Conservation (phyloP, 305 asterid genomes). For the Caryopteris hybrid region DNA sequence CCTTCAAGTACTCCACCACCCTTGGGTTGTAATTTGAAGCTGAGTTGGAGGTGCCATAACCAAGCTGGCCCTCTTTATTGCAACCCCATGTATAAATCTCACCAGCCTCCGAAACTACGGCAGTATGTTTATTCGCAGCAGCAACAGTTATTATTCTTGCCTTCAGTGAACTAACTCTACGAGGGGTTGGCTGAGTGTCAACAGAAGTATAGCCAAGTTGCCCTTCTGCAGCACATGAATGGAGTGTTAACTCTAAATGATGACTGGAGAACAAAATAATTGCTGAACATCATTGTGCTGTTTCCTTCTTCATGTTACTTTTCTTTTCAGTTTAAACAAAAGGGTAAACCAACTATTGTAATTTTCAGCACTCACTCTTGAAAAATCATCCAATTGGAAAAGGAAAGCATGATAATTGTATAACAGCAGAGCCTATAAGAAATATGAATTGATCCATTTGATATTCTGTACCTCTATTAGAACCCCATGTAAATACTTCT, state of each 20-base stretch:
- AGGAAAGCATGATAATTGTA: constrained; percentile 4
- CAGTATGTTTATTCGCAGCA: constrained; percentile 98
- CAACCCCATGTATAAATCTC: constrained; percentile 99
- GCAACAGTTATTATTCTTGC: constrained; percentile 81
- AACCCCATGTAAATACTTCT: constrained; percentile 99
- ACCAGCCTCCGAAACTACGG: constrained; percentile 84
- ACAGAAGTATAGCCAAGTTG: constrained; percentile 99
- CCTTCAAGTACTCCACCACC: constrained; percentile 89
- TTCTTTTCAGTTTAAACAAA: constrained; percentile 2
- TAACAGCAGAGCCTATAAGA: background rate
- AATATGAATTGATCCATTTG: background rate
- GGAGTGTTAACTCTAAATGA: constrained; percentile 12
- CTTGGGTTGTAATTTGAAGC: constrained; percentile 94
- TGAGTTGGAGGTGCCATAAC: constrained; percentile 96
- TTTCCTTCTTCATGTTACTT: constrained; percentile 7
- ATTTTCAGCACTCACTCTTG: background rate
- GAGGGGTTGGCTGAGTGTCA: constrained; percentile 95
- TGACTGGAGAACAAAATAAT: constrained; percentile 10
- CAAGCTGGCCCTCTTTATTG: constrained; percentile 99
- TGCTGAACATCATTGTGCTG: constrained; percentile 5
- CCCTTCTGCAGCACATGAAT: constrained; percentile 70
- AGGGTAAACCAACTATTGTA: constrained; percentile 5
- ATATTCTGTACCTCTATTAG: constrained; percentile 76
- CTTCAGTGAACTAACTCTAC: constrained; percentile 83
- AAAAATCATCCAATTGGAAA: background rate